Percentiles rank a stretch among this genome's conserved stretches.
These are phyloP conservation scores for Hemileccinum rubropunctum DNA, from an alignment of 768 basidiomycete genomes.

Conservation along the genomic window DNA sequence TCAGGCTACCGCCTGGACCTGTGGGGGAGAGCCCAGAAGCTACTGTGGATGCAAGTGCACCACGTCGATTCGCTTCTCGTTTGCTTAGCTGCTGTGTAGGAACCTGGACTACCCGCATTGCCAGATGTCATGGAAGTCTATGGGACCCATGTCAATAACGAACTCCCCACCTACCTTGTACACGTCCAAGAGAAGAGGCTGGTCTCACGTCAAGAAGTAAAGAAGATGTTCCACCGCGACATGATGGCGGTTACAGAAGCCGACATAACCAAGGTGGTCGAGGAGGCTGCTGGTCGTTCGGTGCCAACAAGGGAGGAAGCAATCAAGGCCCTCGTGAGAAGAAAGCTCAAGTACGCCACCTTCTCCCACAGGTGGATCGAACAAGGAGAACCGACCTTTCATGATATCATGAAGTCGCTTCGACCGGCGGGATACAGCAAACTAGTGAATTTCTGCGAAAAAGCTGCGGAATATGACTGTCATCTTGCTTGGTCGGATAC, in stretches of 20 bases:
- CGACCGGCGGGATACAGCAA: constrained; percentile 26
- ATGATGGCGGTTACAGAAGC: constrained; percentile 24
- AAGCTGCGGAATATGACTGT: constrained; percentile 28
- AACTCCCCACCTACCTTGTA: constrained; percentile 29
- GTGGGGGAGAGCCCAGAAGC: not conserved
- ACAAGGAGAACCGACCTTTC: constrained; percentile 28
- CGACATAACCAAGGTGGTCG: constrained; percentile 16
- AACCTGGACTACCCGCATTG: constrained; percentile 10
- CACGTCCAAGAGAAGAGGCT: constrained; percentile 25
- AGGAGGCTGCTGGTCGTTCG: constrained; percentile 21
- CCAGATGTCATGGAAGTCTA: constrained; percentile 26
- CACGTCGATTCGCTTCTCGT: not conserved
- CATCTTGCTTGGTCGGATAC: constrained; percentile 35
- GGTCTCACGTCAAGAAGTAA: constrained; percentile 31
- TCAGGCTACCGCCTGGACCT: constrained; percentile 20
- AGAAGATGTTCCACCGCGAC: constrained; percentile 29
- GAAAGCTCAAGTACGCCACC: constrained; percentile 27
- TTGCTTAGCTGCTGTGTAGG: constrained; percentile 11
- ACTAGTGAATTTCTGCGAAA: constrained; percentile 24
- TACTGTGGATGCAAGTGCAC: constrained; percentile 9
- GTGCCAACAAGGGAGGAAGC: constrained; percentile 28
- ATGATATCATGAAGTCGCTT: constrained; percentile 30
- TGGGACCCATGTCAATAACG: constrained; percentile 27
- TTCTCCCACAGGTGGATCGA: constrained; percentile 32
- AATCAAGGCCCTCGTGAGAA: constrained; percentile 18